Base-by-base conservation (phyloP, 352 stramenopile species). In the Albugo laibachii region DNA sequence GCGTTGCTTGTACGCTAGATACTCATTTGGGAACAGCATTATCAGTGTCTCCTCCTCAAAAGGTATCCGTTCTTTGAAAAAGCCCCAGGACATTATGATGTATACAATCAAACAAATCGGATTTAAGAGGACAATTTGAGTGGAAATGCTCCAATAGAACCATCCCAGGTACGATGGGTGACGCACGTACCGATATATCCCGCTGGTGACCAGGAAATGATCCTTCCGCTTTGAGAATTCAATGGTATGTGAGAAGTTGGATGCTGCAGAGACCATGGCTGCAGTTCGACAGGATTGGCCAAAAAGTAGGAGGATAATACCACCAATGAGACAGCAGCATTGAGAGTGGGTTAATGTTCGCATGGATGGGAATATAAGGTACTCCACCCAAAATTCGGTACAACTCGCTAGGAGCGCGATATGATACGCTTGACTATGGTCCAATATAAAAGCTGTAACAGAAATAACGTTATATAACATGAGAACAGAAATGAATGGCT, bases 221-320 rank as follows among this genome's bases (percentile, higher is more conserved):
- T 95, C 86, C 37, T 95, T 72, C 45, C 88, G 81, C 58, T 95
- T 95, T 47, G 77, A 59, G 47, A 82, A 80, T 68, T 97, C 85
- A 60, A 98, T 97, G 24, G 88, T 75, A 57, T 98, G 93, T 31
- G 93, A 95, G 55, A 98, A 98, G 55, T 95, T 96, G 60, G 76
- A 77, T 12, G 81, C 87, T 19, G 84, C 92, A 16, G 85, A 95
- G 50, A 70, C 76, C 86, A 98, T 97, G 11, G 93, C 88, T 13
- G 69, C 65, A 13, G 92, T 72, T 36, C 93, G 82, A 40, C 94
- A 76, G 18, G 61, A 63, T 59, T 97, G 87, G n/a, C 86, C 81
- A 10, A 81, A 12, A 12, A 92, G 19, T 10, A 96, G 69, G 37
- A 92, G 56, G 10, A 61, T 49, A 18, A 95, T 50, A 2, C 82